Evolutionary conservation across 83 land plant genomes (phyloP).

Genomic region (Diphasiastrum complanatum): DNA sequence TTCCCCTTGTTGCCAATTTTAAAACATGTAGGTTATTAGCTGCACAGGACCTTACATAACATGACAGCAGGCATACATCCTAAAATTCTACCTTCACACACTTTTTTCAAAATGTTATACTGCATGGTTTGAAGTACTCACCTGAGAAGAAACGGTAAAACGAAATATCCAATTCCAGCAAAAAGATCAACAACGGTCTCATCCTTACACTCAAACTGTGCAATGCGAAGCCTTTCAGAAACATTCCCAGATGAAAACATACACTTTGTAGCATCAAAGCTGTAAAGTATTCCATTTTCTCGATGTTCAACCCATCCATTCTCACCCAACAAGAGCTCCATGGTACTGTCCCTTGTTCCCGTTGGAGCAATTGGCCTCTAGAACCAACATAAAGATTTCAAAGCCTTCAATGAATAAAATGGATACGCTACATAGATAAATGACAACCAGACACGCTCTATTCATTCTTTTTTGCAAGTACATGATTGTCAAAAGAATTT

Average conservation of each 20-base stretch:
- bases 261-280: conserved; percentile 90
- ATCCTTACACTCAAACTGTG: conserved; percentile 43
- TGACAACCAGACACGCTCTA: too few relatives aligned
- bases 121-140: conserved; percentile 27
- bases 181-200: conserved; percentile 81
- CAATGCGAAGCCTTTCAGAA: conserved; percentile 82
- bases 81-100: too few relatives aligned
- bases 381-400: not conserved
- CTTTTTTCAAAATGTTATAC: too few relatives aligned
- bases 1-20: too few relatives aligned
- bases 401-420: not conserved
- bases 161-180: conserved; percentile 92
- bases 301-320: conserved; percentile 85
- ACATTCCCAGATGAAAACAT: conserved; percentile 95
- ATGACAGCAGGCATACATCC: too few relatives aligned
- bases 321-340: conserved; percentile 68
- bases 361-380: conserved; percentile 72
- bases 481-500: too few relatives aligned
- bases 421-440: not conserved
- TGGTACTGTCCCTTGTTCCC: conserved; percentile 74
- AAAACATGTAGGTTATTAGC: too few relatives aligned
- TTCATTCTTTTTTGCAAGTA: too few relatives aligned
- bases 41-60: too few relatives aligned
- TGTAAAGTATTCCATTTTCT: conserved; percentile 82
- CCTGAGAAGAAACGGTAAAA: conserved; percentile 76